phyloP scores from a whole-genome alignment of 179 eudicot species.

The Heliamphora pulchella region DNA sequence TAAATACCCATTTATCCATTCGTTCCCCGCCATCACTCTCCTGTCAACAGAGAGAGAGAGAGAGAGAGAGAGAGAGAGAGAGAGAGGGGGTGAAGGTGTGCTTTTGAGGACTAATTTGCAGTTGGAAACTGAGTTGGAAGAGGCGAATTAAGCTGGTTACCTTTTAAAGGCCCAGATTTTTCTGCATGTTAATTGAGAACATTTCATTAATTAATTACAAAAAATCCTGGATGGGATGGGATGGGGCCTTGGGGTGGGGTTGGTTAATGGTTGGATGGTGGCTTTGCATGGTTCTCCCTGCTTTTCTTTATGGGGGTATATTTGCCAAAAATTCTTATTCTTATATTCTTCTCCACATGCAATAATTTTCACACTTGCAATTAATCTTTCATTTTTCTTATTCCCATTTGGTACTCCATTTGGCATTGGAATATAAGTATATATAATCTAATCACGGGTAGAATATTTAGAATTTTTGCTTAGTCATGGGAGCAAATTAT shows the following conservation, averaged over 20 bases:
- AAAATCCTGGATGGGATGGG: not conserved
- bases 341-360: not conserved
- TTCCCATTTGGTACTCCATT: too few relatives aligned
- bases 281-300: not conserved
- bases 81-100: not conserved
- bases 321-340: not conserved
- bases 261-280: not conserved
- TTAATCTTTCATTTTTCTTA: not conserved
- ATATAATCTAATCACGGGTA: too few relatives aligned
- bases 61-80: constrained; percentile 15
- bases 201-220: too few relatives aligned
- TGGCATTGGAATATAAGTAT: too few relatives aligned
- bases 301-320: not conserved
- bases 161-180: constrained; percentile 20
- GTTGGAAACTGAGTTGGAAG: constrained; percentile 6
- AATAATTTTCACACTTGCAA: not conserved
- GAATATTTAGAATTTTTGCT: too few relatives aligned
- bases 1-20: constrained; percentile 75
- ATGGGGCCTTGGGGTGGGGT: not conserved
- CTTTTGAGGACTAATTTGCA: not conserved
- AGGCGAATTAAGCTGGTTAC: not conserved
- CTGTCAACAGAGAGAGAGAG: not conserved
- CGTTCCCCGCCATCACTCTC: constrained; percentile 49
- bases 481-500: too few relatives aligned
- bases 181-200: too few relatives aligned